Percentiles rank a stretch among this genome's conserved stretches.
Conservation (phyloP, 495 filamentous ascomycete genomes). For the Aspergillus bridgeri region DNA sequence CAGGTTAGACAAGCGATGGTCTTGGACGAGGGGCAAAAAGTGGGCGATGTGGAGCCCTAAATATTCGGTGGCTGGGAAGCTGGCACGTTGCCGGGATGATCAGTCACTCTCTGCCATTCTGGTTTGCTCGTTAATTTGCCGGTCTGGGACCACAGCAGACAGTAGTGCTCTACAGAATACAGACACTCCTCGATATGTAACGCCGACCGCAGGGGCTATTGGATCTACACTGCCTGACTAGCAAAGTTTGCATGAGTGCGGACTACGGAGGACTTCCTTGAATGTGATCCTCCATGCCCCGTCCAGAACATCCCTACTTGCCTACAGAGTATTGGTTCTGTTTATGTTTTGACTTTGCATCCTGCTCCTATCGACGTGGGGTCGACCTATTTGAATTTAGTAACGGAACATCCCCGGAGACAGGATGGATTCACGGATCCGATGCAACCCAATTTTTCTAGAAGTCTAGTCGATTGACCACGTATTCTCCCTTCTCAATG, state of each 20-base stretch:
- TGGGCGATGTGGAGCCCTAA: slow-evolving; percentile 10
- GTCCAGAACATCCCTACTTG: too few relatives aligned
- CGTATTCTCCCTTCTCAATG: neutral
- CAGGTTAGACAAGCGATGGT: neutral
- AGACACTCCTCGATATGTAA: too few relatives aligned
- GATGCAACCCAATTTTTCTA: neutral
- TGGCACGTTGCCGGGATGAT: slow-evolving; percentile 16
- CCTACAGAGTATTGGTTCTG: neutral
- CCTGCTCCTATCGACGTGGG: neutral
- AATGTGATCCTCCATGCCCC: neutral
- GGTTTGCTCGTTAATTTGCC: neutral
- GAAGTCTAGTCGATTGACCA: neutral
- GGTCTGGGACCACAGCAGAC: too few relatives aligned
- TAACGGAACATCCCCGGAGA: neutral
- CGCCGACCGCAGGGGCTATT: neutral
- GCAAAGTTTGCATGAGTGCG: too few relatives aligned
- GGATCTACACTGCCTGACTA: neutral
- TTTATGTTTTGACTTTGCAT: neutral
- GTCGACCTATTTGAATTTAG: too few relatives aligned
- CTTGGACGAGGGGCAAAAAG: neutral
- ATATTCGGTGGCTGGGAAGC: slow-evolving; percentile 18
- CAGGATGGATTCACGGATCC: neutral
- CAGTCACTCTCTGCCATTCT: neutral
- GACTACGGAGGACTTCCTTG: too few relatives aligned
- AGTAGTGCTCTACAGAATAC: too few relatives aligned